Percentiles rank a stretch among this genome's conserved stretches.
Evolutionary conservation across 2,329 filamentous ascomycete species (phyloP).

Genomic region (Tolypocladium nubicola): DNA sequence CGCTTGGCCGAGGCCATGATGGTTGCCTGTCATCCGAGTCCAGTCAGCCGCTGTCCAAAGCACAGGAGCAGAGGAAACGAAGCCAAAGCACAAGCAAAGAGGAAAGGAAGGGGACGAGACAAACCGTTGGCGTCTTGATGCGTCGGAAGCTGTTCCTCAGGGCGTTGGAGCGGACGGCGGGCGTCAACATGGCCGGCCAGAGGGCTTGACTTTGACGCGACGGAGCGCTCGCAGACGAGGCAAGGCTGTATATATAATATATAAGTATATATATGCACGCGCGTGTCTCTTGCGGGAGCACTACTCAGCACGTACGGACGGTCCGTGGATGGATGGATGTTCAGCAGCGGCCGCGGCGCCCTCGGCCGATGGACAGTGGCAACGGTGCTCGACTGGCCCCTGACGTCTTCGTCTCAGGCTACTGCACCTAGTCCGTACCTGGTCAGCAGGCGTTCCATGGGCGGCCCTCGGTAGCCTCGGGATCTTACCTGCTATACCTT

Average conservation of each 20-base stretch:
- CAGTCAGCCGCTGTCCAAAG: background rate
- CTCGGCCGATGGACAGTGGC: background rate
- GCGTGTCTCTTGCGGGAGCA: background rate
- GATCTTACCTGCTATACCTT: background rate
- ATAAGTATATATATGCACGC: background rate
- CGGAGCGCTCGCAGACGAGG: background rate
- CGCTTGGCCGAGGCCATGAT: slow-evolving; percentile 46
- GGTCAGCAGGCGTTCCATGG: too few relatives aligned
- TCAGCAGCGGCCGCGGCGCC: background rate
- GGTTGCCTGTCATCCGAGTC: slow-evolving; percentile 9
- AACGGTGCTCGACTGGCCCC: background rate
- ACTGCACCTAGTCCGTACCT: background rate
- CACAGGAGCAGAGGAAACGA: background rate
- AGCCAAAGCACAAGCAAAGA: background rate
- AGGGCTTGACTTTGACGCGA: background rate
- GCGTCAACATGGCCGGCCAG: slow-evolving; percentile 23
- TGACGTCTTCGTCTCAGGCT: background rate
- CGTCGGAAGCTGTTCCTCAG: slow-evolving; percentile 23
- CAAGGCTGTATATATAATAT: background rate
- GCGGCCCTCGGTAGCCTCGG: too few relatives aligned
- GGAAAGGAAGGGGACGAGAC: background rate
- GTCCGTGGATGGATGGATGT: background rate
- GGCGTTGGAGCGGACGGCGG: slow-evolving; percentile 18
- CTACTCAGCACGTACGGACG: background rate
- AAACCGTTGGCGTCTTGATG: slow-evolving; percentile 14